Percentiles rank a stretch among this genome's conserved stretches.
phyloP scores from a whole-genome alignment of 2,329 filamentous ascomycete species.

The Fonsecaea multimorphosa region DNA sequence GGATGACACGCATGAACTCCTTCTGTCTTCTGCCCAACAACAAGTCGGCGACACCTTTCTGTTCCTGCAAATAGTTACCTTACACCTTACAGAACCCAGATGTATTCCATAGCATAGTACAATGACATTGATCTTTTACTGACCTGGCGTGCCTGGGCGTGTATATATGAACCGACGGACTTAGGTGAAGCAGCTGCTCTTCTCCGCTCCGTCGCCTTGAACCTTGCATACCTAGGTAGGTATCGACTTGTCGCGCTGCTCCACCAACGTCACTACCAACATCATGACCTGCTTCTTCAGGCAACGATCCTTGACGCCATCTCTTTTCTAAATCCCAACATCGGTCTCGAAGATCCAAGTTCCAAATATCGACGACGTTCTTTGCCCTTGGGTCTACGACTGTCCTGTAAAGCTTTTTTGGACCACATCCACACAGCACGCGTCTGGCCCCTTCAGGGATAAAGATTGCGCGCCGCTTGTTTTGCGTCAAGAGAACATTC shows the following conservation, averaged over 20 bases:
- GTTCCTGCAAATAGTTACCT: constrained; percentile 2
- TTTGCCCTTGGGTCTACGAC: not conserved
- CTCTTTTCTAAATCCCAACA: not conserved
- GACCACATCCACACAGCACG: not conserved
- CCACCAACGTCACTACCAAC: not conserved
- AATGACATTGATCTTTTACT: constrained; percentile 6
- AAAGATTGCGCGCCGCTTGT: not conserved
- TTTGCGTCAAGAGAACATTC: not conserved
- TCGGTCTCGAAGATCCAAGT: not conserved
- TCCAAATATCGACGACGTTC: not conserved
- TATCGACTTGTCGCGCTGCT: not conserved
- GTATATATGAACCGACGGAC: not conserved
- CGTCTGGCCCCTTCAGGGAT: not conserved
- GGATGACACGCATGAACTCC: constrained; percentile 2
- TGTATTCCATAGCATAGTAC: constrained; percentile 4
- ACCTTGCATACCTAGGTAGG: not conserved
- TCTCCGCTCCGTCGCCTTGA: not conserved
- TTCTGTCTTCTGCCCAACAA: not conserved
- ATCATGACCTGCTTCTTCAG: not conserved
- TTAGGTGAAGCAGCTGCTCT: not conserved
- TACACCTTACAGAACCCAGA: constrained; percentile 5
- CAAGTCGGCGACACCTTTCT: not conserved
- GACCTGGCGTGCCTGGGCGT: no score
- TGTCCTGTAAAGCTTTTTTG: not conserved
- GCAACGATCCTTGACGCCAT: not conserved